phyloP scores from a whole-genome alignment of 768 basidiomycete genomes.

The Phylloporus scabripes region DNA sequence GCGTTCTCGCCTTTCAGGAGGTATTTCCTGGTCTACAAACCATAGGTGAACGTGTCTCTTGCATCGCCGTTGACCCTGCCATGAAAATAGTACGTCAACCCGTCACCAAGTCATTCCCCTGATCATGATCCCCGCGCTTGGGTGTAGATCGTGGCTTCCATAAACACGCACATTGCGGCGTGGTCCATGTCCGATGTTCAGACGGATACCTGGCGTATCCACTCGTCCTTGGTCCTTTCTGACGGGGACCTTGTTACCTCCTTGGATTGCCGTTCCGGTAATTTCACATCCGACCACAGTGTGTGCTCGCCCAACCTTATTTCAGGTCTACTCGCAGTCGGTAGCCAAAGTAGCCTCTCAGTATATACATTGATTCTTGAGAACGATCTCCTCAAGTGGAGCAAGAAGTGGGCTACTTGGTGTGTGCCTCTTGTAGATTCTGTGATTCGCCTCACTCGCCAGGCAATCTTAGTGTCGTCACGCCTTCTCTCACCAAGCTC shows the following conservation, averaged over 20 bases:
- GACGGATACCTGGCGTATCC: slow-evolving; percentile 66
- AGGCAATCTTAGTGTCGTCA: slow-evolving; percentile 36
- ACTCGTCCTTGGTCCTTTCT: slow-evolving; percentile 71
- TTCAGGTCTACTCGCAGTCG: slow-evolving; percentile 73
- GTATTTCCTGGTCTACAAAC: slow-evolving; percentile 62
- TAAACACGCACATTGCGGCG: slow-evolving; percentile 61
- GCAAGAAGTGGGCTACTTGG: slow-evolving; percentile 67
- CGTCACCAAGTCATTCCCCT: slow-evolving; percentile 5
- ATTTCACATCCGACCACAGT: slow-evolving; percentile 1
- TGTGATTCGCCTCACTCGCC: slow-evolving; percentile 10
- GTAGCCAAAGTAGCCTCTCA: slow-evolving; percentile 53
- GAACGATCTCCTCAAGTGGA: slow-evolving; percentile 81
- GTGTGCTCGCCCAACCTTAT: slow-evolving; percentile 22
- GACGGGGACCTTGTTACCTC: slow-evolving; percentile 50
- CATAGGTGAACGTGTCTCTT: slow-evolving; percentile 44
- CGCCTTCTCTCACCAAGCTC: slow-evolving; percentile 52
- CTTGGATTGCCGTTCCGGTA: slow-evolving; percentile 74
- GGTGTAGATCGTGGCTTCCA: slow-evolving; percentile 66
- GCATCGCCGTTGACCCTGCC: slow-evolving; percentile 65
- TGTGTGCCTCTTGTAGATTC: slow-evolving; percentile 30
- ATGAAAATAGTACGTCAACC: slow-evolving; percentile 68
- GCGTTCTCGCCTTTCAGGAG: slow-evolving; percentile 74
- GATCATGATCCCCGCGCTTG: slow-evolving; percentile 3
- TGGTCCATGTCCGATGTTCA: slow-evolving; percentile 73
- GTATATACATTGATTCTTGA: slow-evolving; percentile 76